Percentiles rank a stretch among this genome's conserved stretches.
Conservation (phyloP, 2,329 filamentous ascomycete species). For the Paracorniculantispora psalliotae region DNA sequence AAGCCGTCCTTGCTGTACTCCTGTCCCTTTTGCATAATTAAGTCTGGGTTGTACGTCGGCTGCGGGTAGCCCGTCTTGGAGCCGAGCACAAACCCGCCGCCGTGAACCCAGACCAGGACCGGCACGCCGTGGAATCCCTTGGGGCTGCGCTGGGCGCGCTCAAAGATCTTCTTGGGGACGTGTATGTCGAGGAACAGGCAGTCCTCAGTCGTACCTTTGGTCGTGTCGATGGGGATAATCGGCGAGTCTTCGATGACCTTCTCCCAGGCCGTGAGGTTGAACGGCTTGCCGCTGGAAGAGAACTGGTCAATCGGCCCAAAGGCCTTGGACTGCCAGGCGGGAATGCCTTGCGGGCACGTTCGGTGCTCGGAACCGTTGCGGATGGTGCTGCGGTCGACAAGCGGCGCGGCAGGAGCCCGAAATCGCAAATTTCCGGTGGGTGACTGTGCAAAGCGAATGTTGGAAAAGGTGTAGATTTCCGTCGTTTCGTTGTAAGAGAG, state of each 20-base stretch:
- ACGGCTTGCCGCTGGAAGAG: slow-evolving; percentile 1
- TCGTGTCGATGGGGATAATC: neutral
- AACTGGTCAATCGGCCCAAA: slow-evolving; percentile 7
- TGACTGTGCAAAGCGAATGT: slow-evolving; percentile 21
- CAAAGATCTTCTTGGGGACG: slow-evolving; percentile 31
- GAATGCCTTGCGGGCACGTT: slow-evolving; percentile 17
- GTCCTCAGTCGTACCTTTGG: neutral
- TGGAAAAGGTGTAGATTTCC: slow-evolving; percentile 21
- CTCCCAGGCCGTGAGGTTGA: slow-evolving; percentile 6
- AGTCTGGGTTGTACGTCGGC: slow-evolving; percentile 24
- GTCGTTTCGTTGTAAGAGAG: slow-evolving; percentile 6
- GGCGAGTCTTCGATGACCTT: slow-evolving; percentile 1
- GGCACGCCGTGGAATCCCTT: slow-evolving; percentile 22
- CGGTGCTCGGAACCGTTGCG: slow-evolving; percentile 15
- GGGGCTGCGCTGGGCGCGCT: slow-evolving; percentile 16
- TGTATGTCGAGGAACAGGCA: slow-evolving; percentile 4
- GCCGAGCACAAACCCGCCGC: slow-evolving; percentile 26
- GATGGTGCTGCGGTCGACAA: slow-evolving; percentile 7
- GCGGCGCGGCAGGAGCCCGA: slow-evolving; percentile 16
- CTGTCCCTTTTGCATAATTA: slow-evolving; percentile 18
- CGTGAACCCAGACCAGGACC: slow-evolving; percentile 22
- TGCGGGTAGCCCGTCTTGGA: slow-evolving; percentile 22
- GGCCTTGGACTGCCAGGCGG: slow-evolving; percentile 11
- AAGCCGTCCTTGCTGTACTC: slow-evolving; percentile 21
- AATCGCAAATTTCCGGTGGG: slow-evolving; percentile 19